Conservation (phyloP, 202 grass and related monocot genomes). For the Musa balbisiana region DNA sequence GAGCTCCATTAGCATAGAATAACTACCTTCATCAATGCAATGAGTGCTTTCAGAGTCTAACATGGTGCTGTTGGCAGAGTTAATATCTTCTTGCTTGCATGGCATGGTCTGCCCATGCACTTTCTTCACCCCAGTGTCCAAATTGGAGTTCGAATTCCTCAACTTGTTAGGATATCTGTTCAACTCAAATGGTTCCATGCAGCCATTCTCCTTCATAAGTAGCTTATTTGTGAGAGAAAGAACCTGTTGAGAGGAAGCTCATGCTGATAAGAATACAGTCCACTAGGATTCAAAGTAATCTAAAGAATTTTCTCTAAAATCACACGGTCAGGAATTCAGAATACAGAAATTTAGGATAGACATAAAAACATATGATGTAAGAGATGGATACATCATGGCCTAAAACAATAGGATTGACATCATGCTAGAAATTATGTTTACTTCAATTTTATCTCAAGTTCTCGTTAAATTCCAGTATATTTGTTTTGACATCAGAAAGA, state of each 20-base stretch:
- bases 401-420: too few species aligned
- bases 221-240: slow-evolving; percentile 16
- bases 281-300: neutral
- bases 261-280: neutral
- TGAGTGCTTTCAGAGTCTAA: slow-evolving; percentile 1
- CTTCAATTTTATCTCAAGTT: too few species aligned
- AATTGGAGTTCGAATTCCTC: neutral
- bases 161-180: slow-evolving; percentile 1
- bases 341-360: too few species aligned
- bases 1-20: slow-evolving; percentile 10
- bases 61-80: slow-evolving; percentile 9
- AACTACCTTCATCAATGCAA: slow-evolving; percentile 1
- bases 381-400: too few species aligned
- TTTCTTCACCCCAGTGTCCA: neutral
- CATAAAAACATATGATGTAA: too few species aligned
- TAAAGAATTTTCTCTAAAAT: neutral
- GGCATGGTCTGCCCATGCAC: neutral
- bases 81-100: slow-evolving; percentile 9
- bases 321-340: too few species aligned
- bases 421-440: too few species aligned
- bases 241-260: slow-evolving; percentile 13
- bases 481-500: too few species aligned
- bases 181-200: neutral
- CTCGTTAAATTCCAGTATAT: too few species aligned
- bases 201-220: neutral